A percentile compares a stretch with the other conserved stretches of the same genome.
Conservation (phyloP, 202 grass and related monocot species). For the Bolboschoenoplectus hybrid region DNA sequence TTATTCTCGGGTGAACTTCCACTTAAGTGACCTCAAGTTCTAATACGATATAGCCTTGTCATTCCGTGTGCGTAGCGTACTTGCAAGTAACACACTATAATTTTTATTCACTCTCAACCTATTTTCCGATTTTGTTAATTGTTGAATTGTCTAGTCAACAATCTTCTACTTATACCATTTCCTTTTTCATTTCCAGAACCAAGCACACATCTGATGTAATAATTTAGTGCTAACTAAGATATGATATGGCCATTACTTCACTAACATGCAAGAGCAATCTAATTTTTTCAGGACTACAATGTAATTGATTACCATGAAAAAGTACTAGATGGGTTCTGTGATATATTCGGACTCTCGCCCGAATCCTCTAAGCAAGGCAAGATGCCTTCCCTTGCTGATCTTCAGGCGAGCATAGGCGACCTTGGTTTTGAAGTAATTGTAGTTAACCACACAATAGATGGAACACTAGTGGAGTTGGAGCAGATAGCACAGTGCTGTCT, state of each 20-base stretch:
- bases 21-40: neutral
- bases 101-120: neutral
- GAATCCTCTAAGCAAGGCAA: conserved; percentile 68
- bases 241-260: conserved; percentile 6
- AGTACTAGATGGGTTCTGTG: conserved; percentile 96
- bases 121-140: neutral
- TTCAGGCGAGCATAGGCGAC: conserved; percentile 89
- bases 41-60: conserved; percentile 13
- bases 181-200: neutral
- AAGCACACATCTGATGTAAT: neutral
- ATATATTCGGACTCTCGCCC: conserved; percentile 73
- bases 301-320: conserved; percentile 96
- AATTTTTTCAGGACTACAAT: conserved; percentile 73
- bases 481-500: conserved; percentile 92
- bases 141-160: neutral
- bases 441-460: conserved; percentile 83
- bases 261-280: conserved; percentile 18
- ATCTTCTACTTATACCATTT: neutral
- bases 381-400: conserved; percentile 85
- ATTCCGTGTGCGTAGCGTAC: neutral
- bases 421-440: conserved; percentile 99
- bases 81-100: neutral
- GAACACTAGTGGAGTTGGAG: conserved; percentile 80
- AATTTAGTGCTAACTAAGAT: conserved; percentile 11
- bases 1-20: conserved; percentile 5